phyloP scores from a whole-genome alignment of 768 basidiomycete genomes.

The Lactarius deliciosus region DNA sequence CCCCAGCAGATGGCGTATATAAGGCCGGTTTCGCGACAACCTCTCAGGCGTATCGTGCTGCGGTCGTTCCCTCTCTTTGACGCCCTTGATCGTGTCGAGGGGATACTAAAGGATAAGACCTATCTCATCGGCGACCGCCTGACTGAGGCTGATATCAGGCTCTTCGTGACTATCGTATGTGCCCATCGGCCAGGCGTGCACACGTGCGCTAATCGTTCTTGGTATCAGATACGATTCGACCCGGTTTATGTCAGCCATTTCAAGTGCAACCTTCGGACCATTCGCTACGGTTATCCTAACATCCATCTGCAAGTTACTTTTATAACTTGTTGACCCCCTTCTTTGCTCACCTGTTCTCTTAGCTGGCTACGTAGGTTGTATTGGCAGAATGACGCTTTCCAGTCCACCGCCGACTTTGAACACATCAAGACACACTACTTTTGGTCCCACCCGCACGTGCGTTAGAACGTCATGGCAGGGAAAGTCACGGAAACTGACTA shows the following conservation, averaged over 20 bases:
- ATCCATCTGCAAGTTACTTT: constrained; percentile 55
- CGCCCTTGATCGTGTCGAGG: constrained; percentile 79
- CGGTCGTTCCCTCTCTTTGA: constrained; percentile 73
- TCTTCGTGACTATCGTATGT: constrained; percentile 90
- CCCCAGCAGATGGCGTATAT: constrained; percentile 76
- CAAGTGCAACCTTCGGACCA: constrained; percentile 87
- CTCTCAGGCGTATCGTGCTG: constrained; percentile 77
- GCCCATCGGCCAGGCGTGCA: neutral
- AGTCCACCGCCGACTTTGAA: constrained; percentile 81
- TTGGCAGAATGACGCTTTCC: constrained; percentile 89
- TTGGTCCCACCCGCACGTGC: constrained; percentile 50
- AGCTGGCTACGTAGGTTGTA: constrained; percentile 88
- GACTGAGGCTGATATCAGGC: constrained; percentile 82
- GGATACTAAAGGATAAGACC: constrained; percentile 70
- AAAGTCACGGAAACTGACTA: neutral
- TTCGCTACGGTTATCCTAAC: constrained; percentile 84
- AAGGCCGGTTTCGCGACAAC: constrained; percentile 82
- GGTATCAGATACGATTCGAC: constrained; percentile 75
- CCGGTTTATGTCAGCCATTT: constrained; percentile 90
- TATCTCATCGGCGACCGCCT: constrained; percentile 82
- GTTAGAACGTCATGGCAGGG: neutral
- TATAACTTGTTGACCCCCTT: neutral
- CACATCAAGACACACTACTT: constrained; percentile 83
- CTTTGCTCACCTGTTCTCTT: neutral
- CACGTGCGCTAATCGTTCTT: neutral